Base-by-base conservation (phyloP, 2,329 filamentous ascomycete genomes). In the Dactylellina sp. region DNA sequence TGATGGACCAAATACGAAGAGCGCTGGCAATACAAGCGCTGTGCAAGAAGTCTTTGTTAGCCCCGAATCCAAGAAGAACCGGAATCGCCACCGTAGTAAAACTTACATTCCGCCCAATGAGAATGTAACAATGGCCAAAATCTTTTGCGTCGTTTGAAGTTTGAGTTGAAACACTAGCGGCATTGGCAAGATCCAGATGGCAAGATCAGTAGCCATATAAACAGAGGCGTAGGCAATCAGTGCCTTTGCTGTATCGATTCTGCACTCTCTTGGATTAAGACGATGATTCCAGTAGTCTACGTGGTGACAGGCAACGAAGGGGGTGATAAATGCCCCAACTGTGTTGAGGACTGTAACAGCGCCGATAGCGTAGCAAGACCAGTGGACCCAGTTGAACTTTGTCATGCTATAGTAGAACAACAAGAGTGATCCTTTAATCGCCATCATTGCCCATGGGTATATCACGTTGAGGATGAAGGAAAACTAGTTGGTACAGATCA, bases 391-490 rank as follows among this genome's bases (percentile, higher is more conserved):
- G n/a, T 32, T 52, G 16, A 59, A 40, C 1, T 50, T n/a, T 37
- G 63, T 68, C 63, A 68, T 68, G 47, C 35, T 32, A 16, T 59
- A 68, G 37, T 68, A 68, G 20, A 68, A 68, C n/a, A 68, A 2
- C 39, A 56, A 53, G 7, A 68, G 53, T 14, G 63, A 68, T 2
- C 52, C 5, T 24, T 68, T 68, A 16, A 55, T 68, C 4, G 46
- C 14, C 6, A 59, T 5, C 63, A 68, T 68, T n/a, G 20, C 53
- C 63, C 63, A 68, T 2, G 63, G 63, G 20, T 68, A 68, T 1
- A 68, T 12, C 0, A 46, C 9, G 14, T 68, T 59, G 0, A 68
- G 46, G 16, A 60, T 50, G n/a, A 59, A 52, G 6, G 18, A 44
- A 1, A 44, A 16, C 63, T 68, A 35, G 14, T 37, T n/a, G 2